Base-by-base conservation (phyloP, 2,329 filamentous ascomycete species). In the Aulographum hederae region DNA sequence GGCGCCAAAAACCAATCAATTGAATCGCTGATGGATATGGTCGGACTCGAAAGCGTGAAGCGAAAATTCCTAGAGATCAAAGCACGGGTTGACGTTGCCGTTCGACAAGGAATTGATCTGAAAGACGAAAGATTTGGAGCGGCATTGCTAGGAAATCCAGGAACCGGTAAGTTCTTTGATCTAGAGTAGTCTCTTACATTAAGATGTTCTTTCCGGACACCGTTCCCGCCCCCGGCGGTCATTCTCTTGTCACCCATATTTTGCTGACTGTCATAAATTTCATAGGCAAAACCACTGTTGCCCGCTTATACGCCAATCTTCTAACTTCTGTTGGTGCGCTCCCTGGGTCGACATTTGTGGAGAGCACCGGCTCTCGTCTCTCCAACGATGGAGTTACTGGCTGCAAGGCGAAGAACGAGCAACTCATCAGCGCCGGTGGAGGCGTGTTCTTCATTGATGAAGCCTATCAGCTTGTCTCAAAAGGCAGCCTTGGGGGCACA, bases 401-500 rank as follows among this genome's bases (percentile, higher is more conserved):
- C 0, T 69, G 63, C 38, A 61, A 77, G 42, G 60, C 61, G 10
- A 48, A 72, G 0, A 52, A 79, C 4, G 58, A 74, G 2, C 41
- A 56, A 0, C 58, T 85, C 1, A 46, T 69, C 3, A 56, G 70
- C 18, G 39, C 50, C 1, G 71, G 67, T 0, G 78, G 78, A 0
- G 79, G 79, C 0, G 73, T 73, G 0, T 43, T 81, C 2, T 85
- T 86, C 43, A 74, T 86, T 15, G 79, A 86, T 37, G 78, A 86
- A 46, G 77, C 78, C 0, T 84, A 86, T 42, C 78, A 85, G 39
- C 57, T 86, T 0, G 62, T 69, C 0, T 68, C 67, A 1, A 65
- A 65, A 0, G 66, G 68, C 34, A 75, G 54, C 15, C 42, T 46
- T 2, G 67, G 66, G 0, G 77, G 78, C 0, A 56, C 52, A 1